Evolutionary conservation across 495 filamentous ascomycete species (phyloP).

Genomic region (Talaromyces trachyspermus): DNA sequence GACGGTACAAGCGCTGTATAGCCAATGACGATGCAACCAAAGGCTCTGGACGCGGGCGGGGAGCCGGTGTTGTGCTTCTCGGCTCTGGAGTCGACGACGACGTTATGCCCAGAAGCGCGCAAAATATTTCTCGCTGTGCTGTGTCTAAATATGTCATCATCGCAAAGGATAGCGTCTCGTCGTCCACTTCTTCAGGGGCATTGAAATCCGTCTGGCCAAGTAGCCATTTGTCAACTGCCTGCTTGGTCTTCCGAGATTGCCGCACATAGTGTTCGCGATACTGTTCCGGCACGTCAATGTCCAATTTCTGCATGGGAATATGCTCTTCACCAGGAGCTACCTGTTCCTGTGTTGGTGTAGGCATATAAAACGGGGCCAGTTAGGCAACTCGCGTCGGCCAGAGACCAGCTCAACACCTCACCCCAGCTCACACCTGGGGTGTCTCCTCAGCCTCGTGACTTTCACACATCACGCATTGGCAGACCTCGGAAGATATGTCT

Average conservation of each 20-base stretch:
- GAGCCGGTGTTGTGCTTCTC: conserved; percentile 30
- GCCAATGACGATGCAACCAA: conserved; percentile 65
- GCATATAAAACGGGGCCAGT: conserved; percentile 83
- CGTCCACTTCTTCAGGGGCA: conserved; percentile 78
- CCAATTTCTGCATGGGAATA: conserved; percentile 71
- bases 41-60: conserved; percentile 56
- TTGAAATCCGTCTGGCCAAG: conserved; percentile 63
- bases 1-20: conserved; percentile 77
- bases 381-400: conserved; percentile 73
- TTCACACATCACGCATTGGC: conserved; percentile 73
- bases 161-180: conserved; percentile 86
- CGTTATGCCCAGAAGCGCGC: conserved; percentile 66
- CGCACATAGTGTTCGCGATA: conserved; percentile 81
- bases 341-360: conserved; percentile 41
- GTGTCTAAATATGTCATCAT: conserved; percentile 80
- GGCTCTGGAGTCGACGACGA: conserved; percentile 38
- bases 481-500: conserved; percentile 77
- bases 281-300: conserved; percentile 86
- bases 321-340: conserved; percentile 45
- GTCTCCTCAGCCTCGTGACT: conserved; percentile 44
- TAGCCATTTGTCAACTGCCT: conserved; percentile 81
- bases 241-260: conserved; percentile 79
- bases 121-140: conserved; percentile 69
- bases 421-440: conserved; percentile 86
- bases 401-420: conserved; percentile 87